Evolutionary conservation across 257 asterid genomes (phyloP).

Genomic region (Fraxinus quadrangulata): DNA sequence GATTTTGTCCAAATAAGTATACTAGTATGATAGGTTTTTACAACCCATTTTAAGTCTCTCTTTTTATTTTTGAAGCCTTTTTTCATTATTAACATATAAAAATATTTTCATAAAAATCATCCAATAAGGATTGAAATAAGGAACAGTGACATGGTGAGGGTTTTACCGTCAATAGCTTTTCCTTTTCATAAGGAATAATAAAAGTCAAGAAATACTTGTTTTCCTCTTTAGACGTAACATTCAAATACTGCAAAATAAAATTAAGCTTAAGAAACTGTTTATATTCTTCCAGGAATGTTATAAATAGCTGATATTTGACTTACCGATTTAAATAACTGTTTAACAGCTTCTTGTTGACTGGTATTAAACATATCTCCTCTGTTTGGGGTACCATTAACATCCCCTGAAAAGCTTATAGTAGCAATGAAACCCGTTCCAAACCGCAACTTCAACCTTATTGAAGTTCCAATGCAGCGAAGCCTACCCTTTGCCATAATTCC

Average conservation of each 20-base stretch:
- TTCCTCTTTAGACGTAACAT: slow-evolving; percentile 80
- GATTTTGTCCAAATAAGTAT: not conserved
- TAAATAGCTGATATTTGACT: slow-evolving; percentile 32
- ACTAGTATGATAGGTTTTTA: not conserved
- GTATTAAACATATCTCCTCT: slow-evolving; percentile 39
- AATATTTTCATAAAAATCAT: too few species aligned
- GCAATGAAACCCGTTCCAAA: slow-evolving; percentile 93
- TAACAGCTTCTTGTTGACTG: slow-evolving; percentile 57
- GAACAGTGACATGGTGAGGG: not conserved
- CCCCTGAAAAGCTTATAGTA: slow-evolving; percentile 71
- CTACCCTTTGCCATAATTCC: slow-evolving; percentile 95
- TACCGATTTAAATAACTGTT: slow-evolving; percentile 74
- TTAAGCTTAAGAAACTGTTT: slow-evolving; percentile 17
- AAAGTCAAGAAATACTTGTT: slow-evolving; percentile 73
- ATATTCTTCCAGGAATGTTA: not conserved
- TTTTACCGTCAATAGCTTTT: slow-evolving; percentile 73
- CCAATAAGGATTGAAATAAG: too few species aligned
- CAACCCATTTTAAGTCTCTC: not conserved
- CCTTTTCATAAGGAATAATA: slow-evolving; percentile 77
- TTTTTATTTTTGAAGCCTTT: not conserved
- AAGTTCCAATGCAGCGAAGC: slow-evolving; percentile 96
- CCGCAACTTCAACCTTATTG: slow-evolving; percentile 82
- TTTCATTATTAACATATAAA: not conserved
- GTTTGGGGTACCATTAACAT: slow-evolving; percentile 44
- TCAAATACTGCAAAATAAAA: slow-evolving; percentile 53